Percentiles rank a stretch among this genome's conserved stretches.
Conservation (phyloP, 306 rosid genomes). For the Rosa chinensis region DNA sequence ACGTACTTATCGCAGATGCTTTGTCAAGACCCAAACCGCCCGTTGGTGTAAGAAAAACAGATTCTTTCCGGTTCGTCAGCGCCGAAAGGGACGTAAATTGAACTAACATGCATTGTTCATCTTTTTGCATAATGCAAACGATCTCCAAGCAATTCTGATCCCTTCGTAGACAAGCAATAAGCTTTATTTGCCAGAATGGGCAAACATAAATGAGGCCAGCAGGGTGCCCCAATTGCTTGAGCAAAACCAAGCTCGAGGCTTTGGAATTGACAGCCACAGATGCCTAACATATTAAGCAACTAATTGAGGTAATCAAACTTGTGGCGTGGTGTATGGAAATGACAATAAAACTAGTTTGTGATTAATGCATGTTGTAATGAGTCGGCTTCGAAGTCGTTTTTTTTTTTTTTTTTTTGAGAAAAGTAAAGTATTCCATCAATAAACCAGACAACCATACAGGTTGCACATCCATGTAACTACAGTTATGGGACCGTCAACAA, state of each 20-base stretch:
- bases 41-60: too few species aligned
- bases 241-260: not conserved
- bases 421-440: too few species aligned
- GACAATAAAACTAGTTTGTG: not conserved
- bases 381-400: not conserved
- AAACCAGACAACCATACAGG: too few species aligned
- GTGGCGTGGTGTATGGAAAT: not conserved
- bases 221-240: not conserved
- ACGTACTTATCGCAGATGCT: too few species aligned
- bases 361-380: not conserved
- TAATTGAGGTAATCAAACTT: not conserved
- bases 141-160: not conserved
- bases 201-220: not conserved
- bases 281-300: slow-evolving; percentile 4
- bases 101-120: not conserved
- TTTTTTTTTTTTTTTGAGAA: too few species aligned
- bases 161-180: not conserved
- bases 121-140: not conserved
- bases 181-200: not conserved
- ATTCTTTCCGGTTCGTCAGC: slow-evolving; percentile 4
- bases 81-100: slow-evolving; percentile 2
- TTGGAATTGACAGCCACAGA: slow-evolving; percentile 1
- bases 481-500: too few species aligned
- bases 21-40: too few species aligned
- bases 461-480: too few species aligned